Base-by-base conservation (phyloP, 2,329 filamentous ascomycete genomes). In the Epichloe glyceriae region DNA sequence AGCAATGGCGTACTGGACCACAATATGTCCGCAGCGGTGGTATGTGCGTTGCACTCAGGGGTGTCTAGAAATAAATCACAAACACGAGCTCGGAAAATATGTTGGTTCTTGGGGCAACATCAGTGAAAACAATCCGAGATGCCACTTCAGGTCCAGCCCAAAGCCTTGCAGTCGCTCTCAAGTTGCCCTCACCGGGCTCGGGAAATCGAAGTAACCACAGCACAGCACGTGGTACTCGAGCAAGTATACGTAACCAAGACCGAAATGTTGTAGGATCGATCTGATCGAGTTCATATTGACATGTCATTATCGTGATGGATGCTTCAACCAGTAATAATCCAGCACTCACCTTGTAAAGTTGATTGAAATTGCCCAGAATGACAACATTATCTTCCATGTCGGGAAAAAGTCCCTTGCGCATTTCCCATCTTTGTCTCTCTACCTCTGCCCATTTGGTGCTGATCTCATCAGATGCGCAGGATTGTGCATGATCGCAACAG, bases 151-250 rank as follows among this genome's bases (percentile, higher is more conserved):
- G 72, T 2, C 88, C 86, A 0, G 89, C 89, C 93, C 93, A 98
- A 19, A 77, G 72, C 54, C 77, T 74, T 2, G 93, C 93, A 3
- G 88, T 95, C 45, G 83, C 78, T 57, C 82, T 79, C 30, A 98
- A 76, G 59, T 97, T 90, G 50, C 76, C 79, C 65, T 98, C 93
- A 40, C 93, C 93, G 0, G 95, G 75, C 57, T 97, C 93, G 0
- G 93, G 93, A 64, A 98, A 98, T 39, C 91, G 85, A n/a, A 98
- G 78, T 4, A 98, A 79, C 93, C 93, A 98, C 26, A 98, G 76
- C 38, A 96, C 79, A 8, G 91, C 86, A 54, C 93, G 95, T 0
- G 91, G 90, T 15, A 91, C 82, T 52, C 79, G 80, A 37, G 87
- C 79, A 19, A 98, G 76, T 56, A 98, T 96, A 51, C 93, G 86